Percentiles rank a stretch among this genome's conserved stretches.
phyloP scores from a whole-genome alignment of 2,329 filamentous ascomycete genomes.

The Alternaria arbusti region DNA sequence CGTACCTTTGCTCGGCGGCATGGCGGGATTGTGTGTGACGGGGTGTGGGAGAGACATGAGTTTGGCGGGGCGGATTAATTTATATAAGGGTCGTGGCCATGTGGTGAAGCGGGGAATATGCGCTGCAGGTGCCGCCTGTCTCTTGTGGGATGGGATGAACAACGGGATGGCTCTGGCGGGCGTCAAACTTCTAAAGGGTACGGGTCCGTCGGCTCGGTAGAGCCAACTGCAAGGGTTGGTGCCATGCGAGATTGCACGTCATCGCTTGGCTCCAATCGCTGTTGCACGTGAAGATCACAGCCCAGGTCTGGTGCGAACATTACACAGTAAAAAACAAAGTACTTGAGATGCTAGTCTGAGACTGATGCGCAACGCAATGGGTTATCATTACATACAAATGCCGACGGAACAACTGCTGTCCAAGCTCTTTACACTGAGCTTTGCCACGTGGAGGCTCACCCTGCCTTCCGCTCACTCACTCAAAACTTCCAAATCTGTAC shows the following conservation, averaged over 20 bases:
- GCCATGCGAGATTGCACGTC: slow-evolving; percentile 14
- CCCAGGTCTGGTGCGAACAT: not conserved
- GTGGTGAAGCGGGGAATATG: slow-evolving; percentile 19
- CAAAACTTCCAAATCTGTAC: not conserved
- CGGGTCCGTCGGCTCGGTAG: slow-evolving; percentile 26
- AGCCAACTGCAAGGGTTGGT: not conserved
- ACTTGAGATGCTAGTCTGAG: not conserved
- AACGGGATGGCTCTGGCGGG: slow-evolving; percentile 14
- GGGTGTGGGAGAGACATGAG: slow-evolving; percentile 47
- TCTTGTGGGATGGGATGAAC: slow-evolving; percentile 18
- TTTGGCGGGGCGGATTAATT: slow-evolving; percentile 31
- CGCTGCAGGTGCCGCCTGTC: slow-evolving; percentile 18
- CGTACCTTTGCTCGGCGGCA: slow-evolving; percentile 47
- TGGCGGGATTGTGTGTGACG: slow-evolving; percentile 42
- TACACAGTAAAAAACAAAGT: not conserved
- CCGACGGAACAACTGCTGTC: not conserved
- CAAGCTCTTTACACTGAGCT: not conserved
- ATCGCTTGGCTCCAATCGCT: slow-evolving; percentile 14
- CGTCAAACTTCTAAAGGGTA: slow-evolving; percentile 19
- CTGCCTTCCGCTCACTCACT: not conserved
- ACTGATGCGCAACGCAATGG: not conserved
- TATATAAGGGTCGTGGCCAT: slow-evolving; percentile 28
- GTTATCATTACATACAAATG: slow-evolving; percentile 1
- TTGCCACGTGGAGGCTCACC: not conserved
- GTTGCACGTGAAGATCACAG: slow-evolving; percentile 16